A percentile compares a stretch with the other conserved stretches of the same genome.
Evolutionary conservation across 495 filamentous ascomycete genomes (phyloP).

Genomic region (Lepraria neglecta): DNA sequence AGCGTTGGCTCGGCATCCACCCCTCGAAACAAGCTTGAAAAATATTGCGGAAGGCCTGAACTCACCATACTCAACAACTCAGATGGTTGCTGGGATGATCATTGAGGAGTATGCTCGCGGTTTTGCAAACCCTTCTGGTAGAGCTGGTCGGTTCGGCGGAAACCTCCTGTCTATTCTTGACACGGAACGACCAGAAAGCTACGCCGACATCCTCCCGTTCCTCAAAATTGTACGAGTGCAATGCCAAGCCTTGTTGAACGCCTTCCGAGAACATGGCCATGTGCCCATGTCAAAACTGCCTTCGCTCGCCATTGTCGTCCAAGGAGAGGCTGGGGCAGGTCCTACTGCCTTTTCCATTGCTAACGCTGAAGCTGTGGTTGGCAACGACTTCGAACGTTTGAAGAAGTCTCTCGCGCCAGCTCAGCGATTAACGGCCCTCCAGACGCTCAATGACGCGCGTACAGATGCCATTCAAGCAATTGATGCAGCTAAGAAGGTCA

Average conservation of each 20-base stretch:
- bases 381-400: constrained; percentile 73
- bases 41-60: constrained; percentile 37
- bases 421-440: constrained; percentile 69
- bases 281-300: constrained; percentile 68
- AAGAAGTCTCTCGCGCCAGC: constrained; percentile 79
- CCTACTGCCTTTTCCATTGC: constrained; percentile 83
- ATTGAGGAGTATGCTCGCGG: constrained; percentile 75
- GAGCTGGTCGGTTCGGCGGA: constrained; percentile 42
- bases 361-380: constrained; percentile 79
- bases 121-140: constrained; percentile 25
- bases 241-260: constrained; percentile 79
- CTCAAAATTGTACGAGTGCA: constrained; percentile 83
- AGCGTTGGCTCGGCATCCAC: constrained; percentile 50
- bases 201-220: constrained; percentile 81
- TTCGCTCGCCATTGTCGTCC: constrained; percentile 75
- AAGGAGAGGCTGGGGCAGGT: constrained; percentile 84
- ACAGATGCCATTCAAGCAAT: constrained; percentile 62
- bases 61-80: constrained; percentile 73
- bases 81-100: constrained; percentile 74
- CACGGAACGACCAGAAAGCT: constrained; percentile 68
- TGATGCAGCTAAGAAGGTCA: constrained; percentile 66
- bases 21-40: constrained; percentile 41
- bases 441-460: constrained; percentile 68
- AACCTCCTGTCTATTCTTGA: constrained; percentile 69
- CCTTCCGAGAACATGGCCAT: constrained; percentile 81